Evolutionary conservation across 345 rosid genomes (phyloP).

Genomic region (Gossypium stocksii): DNA sequence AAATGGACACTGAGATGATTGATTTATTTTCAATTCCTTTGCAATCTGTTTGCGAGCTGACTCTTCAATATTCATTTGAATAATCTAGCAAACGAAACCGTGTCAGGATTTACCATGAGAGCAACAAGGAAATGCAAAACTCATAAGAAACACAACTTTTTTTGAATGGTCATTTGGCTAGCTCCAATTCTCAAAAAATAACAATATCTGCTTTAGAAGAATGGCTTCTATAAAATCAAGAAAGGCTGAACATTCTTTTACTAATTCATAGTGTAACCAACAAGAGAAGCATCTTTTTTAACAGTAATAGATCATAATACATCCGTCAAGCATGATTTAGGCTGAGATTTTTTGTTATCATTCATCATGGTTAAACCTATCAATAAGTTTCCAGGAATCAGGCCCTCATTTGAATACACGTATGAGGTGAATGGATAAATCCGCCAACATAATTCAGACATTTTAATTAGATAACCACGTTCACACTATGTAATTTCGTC

Average conservation of each 20-base stretch:
- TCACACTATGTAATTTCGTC: background rate
- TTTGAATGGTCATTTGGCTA: background rate
- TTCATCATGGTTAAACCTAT: background rate
- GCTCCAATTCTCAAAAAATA: background rate
- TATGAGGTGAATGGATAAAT: background rate
- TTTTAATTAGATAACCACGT: background rate
- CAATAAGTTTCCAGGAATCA: background rate
- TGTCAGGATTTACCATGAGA: background rate
- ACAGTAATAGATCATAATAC: background rate
- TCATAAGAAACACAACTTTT: background rate
- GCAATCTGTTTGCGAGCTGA: conserved; percentile 52
- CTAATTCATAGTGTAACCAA: background rate
- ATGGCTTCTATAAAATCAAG: background rate
- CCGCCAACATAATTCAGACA: background rate
- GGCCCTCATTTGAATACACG: background rate
- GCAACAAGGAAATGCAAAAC: background rate
- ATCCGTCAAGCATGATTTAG: background rate
- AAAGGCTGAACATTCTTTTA: background rate
- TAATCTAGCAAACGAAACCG: conserved; percentile 31
- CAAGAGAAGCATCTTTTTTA: background rate
- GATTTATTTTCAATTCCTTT: conserved; percentile 66
- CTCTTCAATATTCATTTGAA: conserved; percentile 65
- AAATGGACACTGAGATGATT: conserved; percentile 60
- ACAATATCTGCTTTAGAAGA: background rate
- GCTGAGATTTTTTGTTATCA: background rate